These are phyloP conservation scores for Tremella yokohamensis DNA, from an alignment of 768 basidiomycete species.

Conservation along the genomic window DNA sequence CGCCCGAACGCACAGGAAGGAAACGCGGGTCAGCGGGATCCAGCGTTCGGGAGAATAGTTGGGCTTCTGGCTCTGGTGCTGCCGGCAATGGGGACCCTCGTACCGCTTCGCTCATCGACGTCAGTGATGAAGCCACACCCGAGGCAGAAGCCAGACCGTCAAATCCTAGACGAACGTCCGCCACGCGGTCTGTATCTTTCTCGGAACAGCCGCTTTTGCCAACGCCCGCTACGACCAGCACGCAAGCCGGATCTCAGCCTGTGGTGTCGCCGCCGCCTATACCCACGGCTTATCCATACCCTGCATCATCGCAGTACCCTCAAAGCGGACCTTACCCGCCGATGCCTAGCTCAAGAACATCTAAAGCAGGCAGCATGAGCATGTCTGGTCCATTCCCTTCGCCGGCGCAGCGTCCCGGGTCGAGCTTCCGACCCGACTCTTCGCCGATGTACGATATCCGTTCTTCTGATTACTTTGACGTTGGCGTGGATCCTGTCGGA, in stretches of 20 bases:
- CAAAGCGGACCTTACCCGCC: background rate
- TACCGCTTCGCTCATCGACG: background rate
- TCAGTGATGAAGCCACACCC: background rate
- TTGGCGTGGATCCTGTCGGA: background rate
- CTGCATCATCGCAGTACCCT: background rate
- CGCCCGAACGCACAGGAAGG: conserved; percentile 1
- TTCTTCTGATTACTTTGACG: conserved; percentile 30
- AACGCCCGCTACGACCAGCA: conserved; percentile 11
- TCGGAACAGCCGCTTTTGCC: conserved; percentile 8
- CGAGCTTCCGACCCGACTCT: conserved; percentile 21
- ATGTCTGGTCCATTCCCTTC: conserved; percentile 42
- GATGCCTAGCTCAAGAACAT: conserved; percentile 2
- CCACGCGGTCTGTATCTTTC: background rate
- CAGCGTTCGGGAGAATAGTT: background rate
- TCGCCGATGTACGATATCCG: conserved; percentile 43
- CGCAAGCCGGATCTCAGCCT: background rate
- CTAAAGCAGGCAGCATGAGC: conserved; percentile 7
- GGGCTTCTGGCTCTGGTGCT: background rate
- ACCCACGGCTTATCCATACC: conserved; percentile 9
- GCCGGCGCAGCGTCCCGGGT: conserved; percentile 4
- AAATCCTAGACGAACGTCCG: background rate
- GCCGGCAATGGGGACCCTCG: background rate
- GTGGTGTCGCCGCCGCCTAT: conserved; percentile 5
- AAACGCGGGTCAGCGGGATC: conserved; percentile 11
- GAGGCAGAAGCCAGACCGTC: background rate